These are phyloP conservation scores for Apostasia ramifera DNA, from an alignment of 106 monocot species.

Conservation along the genomic window DNA sequence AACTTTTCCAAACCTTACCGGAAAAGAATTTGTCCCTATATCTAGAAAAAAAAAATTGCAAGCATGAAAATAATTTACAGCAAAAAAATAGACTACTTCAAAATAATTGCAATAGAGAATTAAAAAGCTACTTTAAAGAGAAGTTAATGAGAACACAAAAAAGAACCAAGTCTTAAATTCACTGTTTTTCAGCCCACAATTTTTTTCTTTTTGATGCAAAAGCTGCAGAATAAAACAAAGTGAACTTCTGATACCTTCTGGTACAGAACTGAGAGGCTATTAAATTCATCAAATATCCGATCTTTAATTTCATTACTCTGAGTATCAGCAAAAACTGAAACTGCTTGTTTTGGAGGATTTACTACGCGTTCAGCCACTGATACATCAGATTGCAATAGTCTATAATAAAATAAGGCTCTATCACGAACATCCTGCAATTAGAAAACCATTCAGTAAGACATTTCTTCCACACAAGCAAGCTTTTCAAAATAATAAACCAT, in stretches of 20 bases:
- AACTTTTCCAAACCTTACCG: too few species aligned
- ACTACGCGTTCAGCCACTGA: conserved; percentile 75
- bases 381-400: conserved; percentile 90
- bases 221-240: not conserved
- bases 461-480: not conserved
- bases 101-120: not conserved
- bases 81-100: too few species aligned
- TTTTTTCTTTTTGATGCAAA: not conserved
- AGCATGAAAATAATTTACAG: too few species aligned
- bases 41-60: too few species aligned
- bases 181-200: not conserved
- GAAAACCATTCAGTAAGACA: conserved; percentile 10
- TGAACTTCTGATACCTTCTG: conserved; percentile 55
- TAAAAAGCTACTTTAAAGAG: not conserved
- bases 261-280: conserved; percentile 84
- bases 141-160: not conserved
- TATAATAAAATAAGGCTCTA: conserved; percentile 95
- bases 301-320: conserved; percentile 98
- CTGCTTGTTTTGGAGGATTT: conserved; percentile 97
- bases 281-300: conserved; percentile 98
- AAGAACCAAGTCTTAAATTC: not conserved
- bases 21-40: too few species aligned
- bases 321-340: conserved; percentile 94
- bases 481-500: not conserved
- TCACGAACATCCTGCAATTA: conserved; percentile 96